phyloP scores from a whole-genome alignment of 371 early-diverging fungal genomes.

The Syncephalis fuscata region DNA sequence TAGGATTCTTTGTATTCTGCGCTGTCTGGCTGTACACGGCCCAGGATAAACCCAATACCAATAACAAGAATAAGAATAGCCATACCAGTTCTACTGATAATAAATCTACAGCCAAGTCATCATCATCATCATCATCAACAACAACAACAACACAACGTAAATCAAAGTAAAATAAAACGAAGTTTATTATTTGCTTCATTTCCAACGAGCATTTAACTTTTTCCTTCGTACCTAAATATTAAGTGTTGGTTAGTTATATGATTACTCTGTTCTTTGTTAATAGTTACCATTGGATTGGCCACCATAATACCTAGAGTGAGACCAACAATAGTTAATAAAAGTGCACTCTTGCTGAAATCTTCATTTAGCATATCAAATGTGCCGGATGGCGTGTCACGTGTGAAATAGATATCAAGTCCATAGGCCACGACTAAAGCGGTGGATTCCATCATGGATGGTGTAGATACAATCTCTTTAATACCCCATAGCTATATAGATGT shows the following conservation, averaged over 20 bases:
- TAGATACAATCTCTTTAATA: constrained; percentile 40
- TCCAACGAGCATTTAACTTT: too few species aligned
- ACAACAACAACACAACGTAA: too few species aligned
- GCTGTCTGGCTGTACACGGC: constrained; percentile 54
- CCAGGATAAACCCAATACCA: background rate
- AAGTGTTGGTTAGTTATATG: too few species aligned
- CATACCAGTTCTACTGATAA: too few species aligned
- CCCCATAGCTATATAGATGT: constrained; percentile 29
- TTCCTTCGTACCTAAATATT: too few species aligned
- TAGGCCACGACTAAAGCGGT: constrained; percentile 75
- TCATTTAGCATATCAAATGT: constrained; percentile 84
- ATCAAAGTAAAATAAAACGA: too few species aligned
- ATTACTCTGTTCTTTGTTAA: too few species aligned
- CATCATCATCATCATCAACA: too few species aligned
- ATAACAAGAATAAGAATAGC: constrained; percentile 1
- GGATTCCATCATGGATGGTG: constrained; percentile 77
- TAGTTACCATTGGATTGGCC: constrained; percentile 44
- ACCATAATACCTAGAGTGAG: constrained; percentile 48
- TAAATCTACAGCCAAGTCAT: too few species aligned
- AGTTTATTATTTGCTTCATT: too few species aligned
- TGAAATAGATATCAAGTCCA: constrained; percentile 80
- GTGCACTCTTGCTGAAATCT: constrained; percentile 69
- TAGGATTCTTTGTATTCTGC: constrained; percentile 71
- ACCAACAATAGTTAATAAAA: constrained; percentile 64
- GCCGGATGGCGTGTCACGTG: constrained; percentile 64